A percentile compares a stretch with the other conserved stretches of the same genome.
phyloP scores from a whole-genome alignment of 2,329 filamentous ascomycete genomes.

The Paecilomyces niveus region DNA sequence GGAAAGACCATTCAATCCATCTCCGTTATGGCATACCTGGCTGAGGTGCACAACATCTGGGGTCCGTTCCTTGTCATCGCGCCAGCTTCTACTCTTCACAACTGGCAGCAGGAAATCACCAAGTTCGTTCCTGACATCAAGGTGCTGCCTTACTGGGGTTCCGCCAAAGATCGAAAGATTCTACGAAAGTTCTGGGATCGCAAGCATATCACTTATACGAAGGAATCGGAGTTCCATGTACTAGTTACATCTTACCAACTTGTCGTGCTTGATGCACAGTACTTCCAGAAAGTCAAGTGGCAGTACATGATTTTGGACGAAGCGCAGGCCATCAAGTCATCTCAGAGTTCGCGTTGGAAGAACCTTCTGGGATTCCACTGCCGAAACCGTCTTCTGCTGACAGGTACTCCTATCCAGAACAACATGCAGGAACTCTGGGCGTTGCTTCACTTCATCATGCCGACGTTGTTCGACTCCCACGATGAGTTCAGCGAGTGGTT shows the following conservation, averaged over 20 bases:
- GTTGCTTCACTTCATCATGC: constrained; percentile 98
- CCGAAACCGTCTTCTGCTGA: constrained; percentile 85
- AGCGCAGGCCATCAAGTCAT: constrained; percentile 98
- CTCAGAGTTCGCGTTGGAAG: constrained; percentile 94
- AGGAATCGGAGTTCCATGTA: constrained; percentile 90
- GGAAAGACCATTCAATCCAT: constrained; percentile 99
- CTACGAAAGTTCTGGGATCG: constrained; percentile 98
- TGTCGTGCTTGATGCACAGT: constrained; percentile 89
- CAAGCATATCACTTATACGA: constrained; percentile 91
- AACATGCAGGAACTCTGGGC: constrained; percentile 99
- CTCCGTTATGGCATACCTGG: constrained; percentile 97
- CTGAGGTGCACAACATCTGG: constrained; percentile 97
- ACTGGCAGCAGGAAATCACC: constrained; percentile 98
- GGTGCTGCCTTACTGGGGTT: constrained; percentile 96
- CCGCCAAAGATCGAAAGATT: constrained; percentile 86
- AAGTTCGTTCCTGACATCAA: constrained; percentile 93
- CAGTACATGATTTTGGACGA: constrained; percentile 99
- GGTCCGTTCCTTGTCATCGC: constrained; percentile 95
- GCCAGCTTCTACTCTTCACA: constrained; percentile 92
- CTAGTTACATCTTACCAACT: constrained; percentile 95
- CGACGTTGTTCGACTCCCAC: constrained; percentile 74
- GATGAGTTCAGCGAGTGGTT: constrained; percentile 49
- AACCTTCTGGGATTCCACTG: constrained; percentile 88
- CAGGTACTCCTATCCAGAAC: constrained; percentile 97
- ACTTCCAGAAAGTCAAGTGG: constrained; percentile 99